Conservation (phyloP, 139 green algal genomes). For the Edaphochlamys debaryana region DNA sequence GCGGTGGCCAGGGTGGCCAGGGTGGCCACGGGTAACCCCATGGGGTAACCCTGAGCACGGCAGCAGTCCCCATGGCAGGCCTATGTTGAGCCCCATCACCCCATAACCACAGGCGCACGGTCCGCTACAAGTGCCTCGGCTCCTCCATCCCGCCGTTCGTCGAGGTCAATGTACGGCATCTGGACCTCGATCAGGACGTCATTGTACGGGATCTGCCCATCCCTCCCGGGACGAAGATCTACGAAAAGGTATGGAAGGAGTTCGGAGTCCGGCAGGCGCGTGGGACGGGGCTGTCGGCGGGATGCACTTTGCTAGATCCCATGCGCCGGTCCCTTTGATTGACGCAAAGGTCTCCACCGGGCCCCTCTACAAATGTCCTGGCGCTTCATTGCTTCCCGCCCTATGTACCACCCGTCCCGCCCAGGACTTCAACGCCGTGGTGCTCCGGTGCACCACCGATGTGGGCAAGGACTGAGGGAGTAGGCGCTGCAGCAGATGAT, state of each 20-base stretch:
- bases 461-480: constrained; percentile 49
- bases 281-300: neutral
- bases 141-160: constrained; percentile 39
- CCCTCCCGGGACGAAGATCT: constrained; percentile 38
- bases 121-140: constrained; percentile 40
- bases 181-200: constrained; percentile 37
- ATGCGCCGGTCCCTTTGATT: too few relatives aligned
- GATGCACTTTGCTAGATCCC: too few relatives aligned
- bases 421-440: constrained; percentile 39
- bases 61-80: too few relatives aligned
- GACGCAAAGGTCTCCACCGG: too few relatives aligned
- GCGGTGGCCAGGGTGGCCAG: too few relatives aligned
- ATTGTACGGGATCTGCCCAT: constrained; percentile 39
- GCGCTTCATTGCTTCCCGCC: too few relatives aligned
- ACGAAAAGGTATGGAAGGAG: constrained; percentile 18
- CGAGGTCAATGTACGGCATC: constrained; percentile 39
- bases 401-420: too few relatives aligned
- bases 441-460: constrained; percentile 40
- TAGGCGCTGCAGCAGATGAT: too few relatives aligned
- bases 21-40: too few relatives aligned
- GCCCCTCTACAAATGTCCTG: too few relatives aligned
- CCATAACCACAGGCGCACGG: constrained; percentile 43
- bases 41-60: too few relatives aligned
- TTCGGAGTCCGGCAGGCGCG: neutral
- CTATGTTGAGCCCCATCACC: too few relatives aligned